Conservation (phyloP, 805 yeast genomes). For the Nakazawaea pomicola region DNA sequence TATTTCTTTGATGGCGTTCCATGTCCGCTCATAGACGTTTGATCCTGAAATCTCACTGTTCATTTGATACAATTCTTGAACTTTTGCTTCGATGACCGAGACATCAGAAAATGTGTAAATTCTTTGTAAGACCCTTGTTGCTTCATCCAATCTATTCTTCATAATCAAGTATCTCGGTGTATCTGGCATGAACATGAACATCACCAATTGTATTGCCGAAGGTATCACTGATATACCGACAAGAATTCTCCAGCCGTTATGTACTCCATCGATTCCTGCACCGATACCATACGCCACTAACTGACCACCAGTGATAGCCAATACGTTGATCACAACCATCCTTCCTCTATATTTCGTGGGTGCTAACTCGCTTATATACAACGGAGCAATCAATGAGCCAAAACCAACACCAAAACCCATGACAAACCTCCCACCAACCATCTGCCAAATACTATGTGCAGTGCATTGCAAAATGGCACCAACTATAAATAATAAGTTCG, state of each 20-base stretch:
- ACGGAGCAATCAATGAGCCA: slow-evolving; percentile 50
- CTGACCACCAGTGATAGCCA: slow-evolving; percentile 55
- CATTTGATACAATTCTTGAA: slow-evolving; percentile 35
- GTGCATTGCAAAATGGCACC: slow-evolving; percentile 45
- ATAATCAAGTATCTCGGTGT: slow-evolving; percentile 50
- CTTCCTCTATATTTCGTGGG: slow-evolving; percentile 49
- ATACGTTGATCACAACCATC: slow-evolving; percentile 45
- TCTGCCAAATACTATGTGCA: slow-evolving; percentile 40
- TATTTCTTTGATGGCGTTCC: slow-evolving; percentile 36
- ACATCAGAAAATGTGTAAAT: slow-evolving; percentile 34
- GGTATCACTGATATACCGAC: slow-evolving; percentile 50
- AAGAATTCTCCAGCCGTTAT: slow-evolving; percentile 47
- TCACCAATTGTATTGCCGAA: slow-evolving; percentile 38
- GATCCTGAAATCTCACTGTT: slow-evolving; percentile 11
- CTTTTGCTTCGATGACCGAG: slow-evolving; percentile 33
- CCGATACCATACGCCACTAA: slow-evolving; percentile 48
- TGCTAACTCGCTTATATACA: slow-evolving; percentile 49
- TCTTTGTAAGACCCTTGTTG: slow-evolving; percentile 32
- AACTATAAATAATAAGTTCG: slow-evolving; percentile 40
- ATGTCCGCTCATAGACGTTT: slow-evolving; percentile 27
- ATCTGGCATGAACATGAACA: slow-evolving; percentile 46
- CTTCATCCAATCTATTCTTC: slow-evolving; percentile 34
- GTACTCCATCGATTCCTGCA: slow-evolving; percentile 37
- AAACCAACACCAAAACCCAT: slow-evolving; percentile 54
- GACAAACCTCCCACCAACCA: slow-evolving; percentile 47